These are phyloP conservation scores for Calocera cornea DNA, from an alignment of 768 basidiomycete genomes.

Conservation along the genomic window DNA sequence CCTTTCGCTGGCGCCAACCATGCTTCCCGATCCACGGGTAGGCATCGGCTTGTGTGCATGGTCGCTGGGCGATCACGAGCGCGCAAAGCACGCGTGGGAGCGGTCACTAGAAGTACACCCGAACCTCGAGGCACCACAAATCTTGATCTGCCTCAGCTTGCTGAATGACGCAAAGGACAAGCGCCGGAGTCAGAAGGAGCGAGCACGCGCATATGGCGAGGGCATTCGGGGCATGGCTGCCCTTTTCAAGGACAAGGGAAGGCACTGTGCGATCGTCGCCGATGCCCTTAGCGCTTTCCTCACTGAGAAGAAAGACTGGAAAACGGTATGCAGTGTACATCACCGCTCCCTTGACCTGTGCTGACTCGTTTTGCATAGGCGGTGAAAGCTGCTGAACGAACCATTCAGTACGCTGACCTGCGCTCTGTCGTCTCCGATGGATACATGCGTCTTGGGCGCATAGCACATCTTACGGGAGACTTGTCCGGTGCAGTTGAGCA, in stretches of 20 bases:
- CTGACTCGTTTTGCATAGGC: constrained; percentile 34
- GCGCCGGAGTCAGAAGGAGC: constrained; percentile 46
- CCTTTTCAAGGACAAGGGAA: constrained; percentile 49
- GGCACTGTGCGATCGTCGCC: constrained; percentile 51
- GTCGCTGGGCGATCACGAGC: constrained; percentile 70
- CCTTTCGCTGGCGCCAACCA: constrained; percentile 59
- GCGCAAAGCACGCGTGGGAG: constrained; percentile 83
- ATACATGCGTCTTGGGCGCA: constrained; percentile 68
- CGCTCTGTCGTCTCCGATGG: constrained; percentile 74
- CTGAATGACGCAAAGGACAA: constrained; percentile 75
- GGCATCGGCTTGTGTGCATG: constrained; percentile 92
- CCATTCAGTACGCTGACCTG: constrained; percentile 87
- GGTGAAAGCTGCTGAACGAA: constrained; percentile 83
- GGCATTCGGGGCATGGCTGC: constrained; percentile 45
- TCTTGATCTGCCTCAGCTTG: constrained; percentile 74
- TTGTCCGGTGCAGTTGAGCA: constrained; percentile 52
- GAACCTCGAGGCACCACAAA: constrained; percentile 45
- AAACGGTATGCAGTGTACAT: constrained; percentile 34
- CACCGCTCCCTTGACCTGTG: not conserved
- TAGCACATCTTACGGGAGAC: constrained; percentile 57
- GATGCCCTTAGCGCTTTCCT: constrained; percentile 73
- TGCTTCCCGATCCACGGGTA: constrained; percentile 83
- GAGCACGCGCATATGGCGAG: constrained; percentile 41
- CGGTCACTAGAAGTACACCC: constrained; percentile 72
- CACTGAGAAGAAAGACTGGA: constrained; percentile 51